A percentile compares a stretch with the other conserved stretches of the same genome.
These are phyloP conservation scores for Remersonia thermophila DNA, from an alignment of 2,329 filamentous ascomycete genomes.

Conservation along the genomic window DNA sequence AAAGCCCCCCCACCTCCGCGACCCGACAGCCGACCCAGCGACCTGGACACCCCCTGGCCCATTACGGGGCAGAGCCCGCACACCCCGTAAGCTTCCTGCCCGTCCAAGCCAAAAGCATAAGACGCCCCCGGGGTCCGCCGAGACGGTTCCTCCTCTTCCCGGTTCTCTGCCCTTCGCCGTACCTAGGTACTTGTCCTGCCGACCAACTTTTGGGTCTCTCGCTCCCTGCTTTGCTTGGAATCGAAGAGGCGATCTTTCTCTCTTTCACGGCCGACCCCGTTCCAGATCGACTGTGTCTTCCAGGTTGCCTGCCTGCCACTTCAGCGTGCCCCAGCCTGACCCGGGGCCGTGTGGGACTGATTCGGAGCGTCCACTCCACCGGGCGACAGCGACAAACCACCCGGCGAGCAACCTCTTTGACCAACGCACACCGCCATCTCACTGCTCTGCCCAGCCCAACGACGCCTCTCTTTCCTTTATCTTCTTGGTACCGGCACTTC, in stretches of 20 bases:
- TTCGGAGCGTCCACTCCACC: no score
- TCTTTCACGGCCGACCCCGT: no score
- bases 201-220: background rate
- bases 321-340: constrained; percentile 4
- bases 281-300: no score
- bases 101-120: constrained; percentile 1
- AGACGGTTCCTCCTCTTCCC: constrained; percentile 5
- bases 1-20: constrained; percentile 7
- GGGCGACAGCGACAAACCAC: no score
- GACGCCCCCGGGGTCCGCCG: constrained; percentile 8
- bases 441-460: no score
- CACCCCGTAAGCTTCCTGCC: constrained; percentile 6
- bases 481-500: no score
- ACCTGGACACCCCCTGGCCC: background rate
- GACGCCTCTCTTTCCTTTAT: no score
- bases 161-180: constrained; percentile 5
- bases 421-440: no score
- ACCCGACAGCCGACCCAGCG: constrained; percentile 10
- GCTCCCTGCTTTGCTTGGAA: no score
- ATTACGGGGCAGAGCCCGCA: constrained; percentile 2
- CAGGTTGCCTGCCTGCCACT: background rate
- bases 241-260: background rate
- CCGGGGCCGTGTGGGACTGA: background rate
- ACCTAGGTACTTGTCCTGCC: background rate
- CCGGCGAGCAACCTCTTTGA: no score